Conservation (phyloP, 176 grass and related monocot genomes). For the Cenchrus fungigraminus region DNA sequence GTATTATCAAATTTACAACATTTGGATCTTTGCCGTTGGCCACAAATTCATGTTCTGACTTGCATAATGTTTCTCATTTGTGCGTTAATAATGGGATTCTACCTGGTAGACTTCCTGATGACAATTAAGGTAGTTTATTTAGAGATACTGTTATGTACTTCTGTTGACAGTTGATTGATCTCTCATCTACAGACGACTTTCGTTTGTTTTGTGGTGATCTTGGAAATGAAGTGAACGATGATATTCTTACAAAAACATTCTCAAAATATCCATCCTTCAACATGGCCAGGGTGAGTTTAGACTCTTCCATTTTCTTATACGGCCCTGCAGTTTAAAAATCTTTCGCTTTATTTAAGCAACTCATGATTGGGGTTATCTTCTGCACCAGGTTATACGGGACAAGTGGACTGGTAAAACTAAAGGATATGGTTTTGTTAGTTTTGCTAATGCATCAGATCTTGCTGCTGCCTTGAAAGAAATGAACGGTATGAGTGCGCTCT, state of each 20-base stretch:
- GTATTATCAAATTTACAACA: not conserved
- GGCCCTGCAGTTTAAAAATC: not conserved
- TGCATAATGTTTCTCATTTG: not conserved
- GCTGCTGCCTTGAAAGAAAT: slow-evolving; percentile 74
- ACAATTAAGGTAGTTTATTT: slow-evolving; percentile 12
- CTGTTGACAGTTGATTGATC: slow-evolving; percentile 1
- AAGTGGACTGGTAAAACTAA: slow-evolving; percentile 75
- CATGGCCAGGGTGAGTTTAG: slow-evolving; percentile 76
- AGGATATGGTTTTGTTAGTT: slow-evolving; percentile 87
- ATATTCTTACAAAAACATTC: slow-evolving; percentile 73
- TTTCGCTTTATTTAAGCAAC: not conserved
- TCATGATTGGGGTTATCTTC: not conserved
- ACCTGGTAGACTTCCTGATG: not conserved
- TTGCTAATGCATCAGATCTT: slow-evolving; percentile 66
- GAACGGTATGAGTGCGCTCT: slow-evolving; percentile 53
- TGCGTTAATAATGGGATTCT: not conserved
- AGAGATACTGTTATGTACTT: not conserved
- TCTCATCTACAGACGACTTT: slow-evolving; percentile 70
- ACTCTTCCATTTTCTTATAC: not conserved
- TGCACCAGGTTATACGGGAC: slow-evolving; percentile 68
- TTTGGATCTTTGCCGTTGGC: not conserved
- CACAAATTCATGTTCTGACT: not conserved
- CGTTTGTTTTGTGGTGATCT: slow-evolving; percentile 88
- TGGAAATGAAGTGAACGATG: slow-evolving; percentile 94
- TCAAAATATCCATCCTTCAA: slow-evolving; percentile 81